Evolutionary conservation across 73 alveolate genomes (phyloP), one percentile per base, ranked within the genome.

Genomic region (Blepharisma japonicum): DNA sequence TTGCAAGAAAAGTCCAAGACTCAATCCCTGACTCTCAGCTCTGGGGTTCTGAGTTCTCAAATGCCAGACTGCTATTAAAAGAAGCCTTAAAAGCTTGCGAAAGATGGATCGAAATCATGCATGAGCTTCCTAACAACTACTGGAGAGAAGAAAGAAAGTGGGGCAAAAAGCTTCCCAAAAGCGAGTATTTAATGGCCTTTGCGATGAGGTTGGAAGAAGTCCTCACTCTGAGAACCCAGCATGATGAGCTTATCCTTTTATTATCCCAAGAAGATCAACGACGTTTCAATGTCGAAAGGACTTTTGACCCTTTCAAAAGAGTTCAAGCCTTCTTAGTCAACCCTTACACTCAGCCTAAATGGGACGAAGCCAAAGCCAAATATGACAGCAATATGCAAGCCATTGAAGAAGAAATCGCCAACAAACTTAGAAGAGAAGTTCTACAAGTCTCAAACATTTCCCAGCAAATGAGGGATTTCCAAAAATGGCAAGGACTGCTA

Each of bases 401-500:
- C 53, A 67, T 77, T 80, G 89, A 88, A 48, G 83, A 78, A 47
- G 92, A 83, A 47, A 86, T 88, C 6, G 89, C 92, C 67, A 67
- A 55, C 9, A 77, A 84, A 54, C 79, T 88, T 6, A 88, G 90
- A 74, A 88, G 85, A 70, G 91, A 88, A 71, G 78, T 88, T 48
- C 81, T 88, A 14, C 56, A 70, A 25, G 21, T 21, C 11, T 9
- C 80, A 45, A 54, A 47, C 2, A 47, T 45, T 45, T 18, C 11
- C 38, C 81, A 89, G 55, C 80, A 84, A 6, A 72, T 93, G 54
- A 81, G 97, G 68, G 96, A 93, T 49, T 86, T 93, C 93, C 86
- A 90, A 56, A 87, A 94, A 74, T 93, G 98, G 95, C 87, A 89
- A 55, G 98, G 98, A 6, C 86, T 93, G 6, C 74, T 93, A 21